Evolutionary conservation across 2,329 filamentous ascomycete species (phyloP), one percentile per base, ranked within the genome.

Genomic region (Monilinia fructicola): DNA sequence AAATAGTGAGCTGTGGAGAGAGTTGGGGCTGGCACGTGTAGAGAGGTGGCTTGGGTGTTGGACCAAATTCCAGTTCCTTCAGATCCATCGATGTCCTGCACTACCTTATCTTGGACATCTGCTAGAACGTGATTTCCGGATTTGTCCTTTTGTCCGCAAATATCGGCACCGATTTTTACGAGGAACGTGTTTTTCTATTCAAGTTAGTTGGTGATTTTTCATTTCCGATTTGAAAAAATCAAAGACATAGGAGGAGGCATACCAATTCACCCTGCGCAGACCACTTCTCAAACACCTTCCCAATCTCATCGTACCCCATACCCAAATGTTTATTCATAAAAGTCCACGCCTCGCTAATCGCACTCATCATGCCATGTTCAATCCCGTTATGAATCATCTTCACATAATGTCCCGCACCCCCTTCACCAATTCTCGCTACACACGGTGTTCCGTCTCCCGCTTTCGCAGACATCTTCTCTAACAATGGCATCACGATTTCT

Each of bases 321-420:
- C 81, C 83, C 31, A 90, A 78, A 1, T 85, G 82, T 54, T 81
- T 80, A 46, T 82, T 80, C 79, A 91, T 85, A 42, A 90, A 7
- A 35, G 31, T 81, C 86, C 87, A 91, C 3, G 85, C 84, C 74
- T 91, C 89, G 18, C 83, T 84, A 7, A 90, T 81, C 0, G 83
- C 81, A 64, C 78, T 84, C 79, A 91, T 84, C 85, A 91, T 89
- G 1, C 87, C 88, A 65, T 90, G 87, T 74, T 91, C 88, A 68
- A 91, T 90, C 1, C 88, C 88, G 70, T 91, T 90, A 74, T 91
- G 89, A 4, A 90, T 82, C 87, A 91, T 91, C 79, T 92, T 91
- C 52, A 90, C 87, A 72, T 88, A 91, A 75, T 91, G 88, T 0
- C 89, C 89, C 1, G 84, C 82, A 1, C 88, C 88, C 0, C 84